A percentile compares a stretch with the other conserved stretches of the same genome.
Evolutionary conservation across 2,329 filamentous ascomycete genomes (phyloP).

Genomic region (Penicillium sp.): DNA sequence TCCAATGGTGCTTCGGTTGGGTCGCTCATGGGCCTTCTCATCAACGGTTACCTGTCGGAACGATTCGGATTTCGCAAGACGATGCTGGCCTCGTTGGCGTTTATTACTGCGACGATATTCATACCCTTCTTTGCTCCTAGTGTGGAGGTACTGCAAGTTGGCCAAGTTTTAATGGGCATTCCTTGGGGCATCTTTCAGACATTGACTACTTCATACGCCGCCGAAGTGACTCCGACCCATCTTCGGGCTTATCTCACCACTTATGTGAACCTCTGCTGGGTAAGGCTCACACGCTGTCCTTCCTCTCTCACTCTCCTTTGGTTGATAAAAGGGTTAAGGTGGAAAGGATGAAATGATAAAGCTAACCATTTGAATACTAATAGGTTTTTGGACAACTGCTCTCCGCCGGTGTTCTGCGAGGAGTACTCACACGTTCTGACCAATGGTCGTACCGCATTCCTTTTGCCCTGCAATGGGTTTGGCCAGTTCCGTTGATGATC

Average conservation of each 20-base stretch:
- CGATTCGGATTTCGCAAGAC: conserved; percentile 13
- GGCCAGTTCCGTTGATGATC: neutral
- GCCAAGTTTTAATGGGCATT: neutral
- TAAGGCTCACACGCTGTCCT: too few relatives aligned
- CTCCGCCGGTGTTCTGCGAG: neutral
- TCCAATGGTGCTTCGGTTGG: conserved; percentile 6
- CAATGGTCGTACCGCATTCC: neutral
- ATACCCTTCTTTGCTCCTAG: conserved; percentile 30
- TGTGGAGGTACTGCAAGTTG: neutral
- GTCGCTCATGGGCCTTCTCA: conserved; percentile 10
- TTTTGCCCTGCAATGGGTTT: neutral
- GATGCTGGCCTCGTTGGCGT: conserved; percentile 1
- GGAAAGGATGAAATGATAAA: too few relatives aligned
- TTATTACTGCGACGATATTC: conserved; percentile 27
- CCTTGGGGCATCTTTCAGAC: neutral
- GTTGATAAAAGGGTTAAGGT: too few relatives aligned
- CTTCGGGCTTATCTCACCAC: neutral
- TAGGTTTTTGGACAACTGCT: neutral
- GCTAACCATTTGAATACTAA: too few relatives aligned
- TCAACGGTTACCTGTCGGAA: conserved; percentile 11
- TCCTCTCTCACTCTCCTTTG: too few relatives aligned
- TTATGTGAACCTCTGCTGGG: neutral
- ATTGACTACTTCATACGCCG: neutral
- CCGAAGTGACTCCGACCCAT: neutral
- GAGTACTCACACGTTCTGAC: neutral